phyloP scores from a whole-genome alignment of 768 basidiomycete species.

The Pisolithus microcarpus region DNA sequence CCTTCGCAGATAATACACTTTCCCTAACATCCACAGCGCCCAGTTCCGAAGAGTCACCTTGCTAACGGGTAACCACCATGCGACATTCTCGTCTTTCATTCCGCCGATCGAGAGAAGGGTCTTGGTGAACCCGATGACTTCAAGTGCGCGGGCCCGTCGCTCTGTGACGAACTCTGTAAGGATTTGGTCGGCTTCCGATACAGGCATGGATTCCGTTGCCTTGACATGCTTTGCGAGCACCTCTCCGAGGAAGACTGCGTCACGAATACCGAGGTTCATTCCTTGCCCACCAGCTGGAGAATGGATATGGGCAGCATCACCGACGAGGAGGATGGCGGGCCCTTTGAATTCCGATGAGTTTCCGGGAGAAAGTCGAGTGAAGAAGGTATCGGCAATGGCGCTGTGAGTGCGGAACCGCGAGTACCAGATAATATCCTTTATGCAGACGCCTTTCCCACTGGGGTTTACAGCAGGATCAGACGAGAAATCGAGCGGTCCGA shows the following conservation, averaged over 20 bases:
- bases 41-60: conserved; percentile 20
- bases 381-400: conserved; percentile 35
- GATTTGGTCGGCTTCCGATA: conserved; percentile 20
- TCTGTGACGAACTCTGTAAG: conserved; percentile 29
- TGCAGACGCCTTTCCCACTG: conserved; percentile 19
- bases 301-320: conserved; percentile 48
- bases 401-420: conserved; percentile 41
- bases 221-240: conserved; percentile 31
- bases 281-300: conserved; percentile 51
- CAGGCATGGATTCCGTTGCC: conserved; percentile 4
- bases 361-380: conserved; percentile 22
- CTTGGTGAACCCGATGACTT: conserved; percentile 38
- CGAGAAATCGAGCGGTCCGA: conserved; percentile 28
- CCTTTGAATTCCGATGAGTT: conserved; percentile 5
- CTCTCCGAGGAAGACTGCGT: conserved; percentile 40
- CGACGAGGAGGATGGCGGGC: conserved; percentile 25
- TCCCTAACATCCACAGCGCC: conserved; percentile 16
- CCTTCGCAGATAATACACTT: conserved; percentile 12
- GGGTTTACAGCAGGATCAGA: conserved; percentile 31
- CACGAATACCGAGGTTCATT: conserved; percentile 52
- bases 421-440: conserved; percentile 36
- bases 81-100: conserved; percentile 15
- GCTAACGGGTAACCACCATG: conserved; percentile 22
- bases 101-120: conserved; percentile 19
- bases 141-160: conserved; percentile 36